Conservation (phyloP, 2,329 filamentous ascomycete species). For the Rhexocercosporidium sp. region DNA sequence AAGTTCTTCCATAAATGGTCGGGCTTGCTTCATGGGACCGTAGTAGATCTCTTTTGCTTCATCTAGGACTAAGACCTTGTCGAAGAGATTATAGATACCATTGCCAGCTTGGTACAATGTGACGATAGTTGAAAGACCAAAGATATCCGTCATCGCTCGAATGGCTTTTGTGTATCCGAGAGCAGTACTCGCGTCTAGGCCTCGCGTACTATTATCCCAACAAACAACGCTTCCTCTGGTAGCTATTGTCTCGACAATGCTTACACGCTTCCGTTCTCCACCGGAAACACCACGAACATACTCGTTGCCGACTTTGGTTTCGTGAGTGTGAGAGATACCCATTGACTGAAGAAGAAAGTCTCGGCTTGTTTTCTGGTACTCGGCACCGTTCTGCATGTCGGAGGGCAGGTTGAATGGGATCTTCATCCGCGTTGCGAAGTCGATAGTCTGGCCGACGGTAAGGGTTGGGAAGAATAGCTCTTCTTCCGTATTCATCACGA, state of each 20-base stretch:
- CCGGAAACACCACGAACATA: constrained; percentile 67
- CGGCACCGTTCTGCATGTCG: constrained; percentile 48
- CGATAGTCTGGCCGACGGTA: constrained; percentile 57
- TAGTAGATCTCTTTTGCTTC: constrained; percentile 70
- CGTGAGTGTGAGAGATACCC: constrained; percentile 60
- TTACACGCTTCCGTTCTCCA: constrained; percentile 65
- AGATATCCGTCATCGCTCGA: constrained; percentile 65
- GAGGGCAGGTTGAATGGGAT: constrained; percentile 48
- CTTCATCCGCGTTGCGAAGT: constrained; percentile 62
- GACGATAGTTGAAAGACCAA: constrained; percentile 64
- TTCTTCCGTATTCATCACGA: constrained; percentile 60
- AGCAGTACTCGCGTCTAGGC: constrained; percentile 72
- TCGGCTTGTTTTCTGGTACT: constrained; percentile 47
- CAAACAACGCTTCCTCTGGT: constrained; percentile 54
- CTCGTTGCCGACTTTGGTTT: constrained; percentile 62
- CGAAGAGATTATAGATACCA: constrained; percentile 71
- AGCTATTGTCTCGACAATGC: constrained; percentile 56
- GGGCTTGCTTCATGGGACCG: constrained; percentile 61
- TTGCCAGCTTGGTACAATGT: constrained; percentile 74
- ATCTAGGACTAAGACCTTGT: constrained; percentile 72
- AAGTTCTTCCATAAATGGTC: constrained; percentile 66
- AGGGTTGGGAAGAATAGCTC: constrained; percentile 56
- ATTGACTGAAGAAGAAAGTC: constrained; percentile 40
- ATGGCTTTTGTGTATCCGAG: constrained; percentile 65
- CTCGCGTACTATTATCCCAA: constrained; percentile 72